Base-by-base conservation (phyloP, 192 early-diverging fungal species). In the Coemansia sp. region DNA sequence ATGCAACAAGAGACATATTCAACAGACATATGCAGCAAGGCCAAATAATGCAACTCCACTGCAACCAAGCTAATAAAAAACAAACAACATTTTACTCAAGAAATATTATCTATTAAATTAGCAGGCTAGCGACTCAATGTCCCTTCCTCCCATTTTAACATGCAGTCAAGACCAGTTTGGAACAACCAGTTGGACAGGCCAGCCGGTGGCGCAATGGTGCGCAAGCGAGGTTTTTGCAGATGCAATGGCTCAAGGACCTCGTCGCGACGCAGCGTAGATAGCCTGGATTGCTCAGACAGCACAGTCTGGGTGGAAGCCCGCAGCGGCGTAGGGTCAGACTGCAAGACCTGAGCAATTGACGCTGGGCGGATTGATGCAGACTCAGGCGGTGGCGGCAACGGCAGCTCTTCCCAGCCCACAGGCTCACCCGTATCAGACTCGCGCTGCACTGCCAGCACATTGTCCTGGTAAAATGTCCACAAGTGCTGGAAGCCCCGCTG, bases 391-490 rank as follows among this genome's bases (percentile, higher is more conserved):
- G 72, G 72, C 20, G 71, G 72, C 11, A 58, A 21, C 3, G 72
- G 72, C 47, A 79, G 56, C 14, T 73, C 71, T 8, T 74, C 67
- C 71, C 76, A 79, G 10, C 67, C 64, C 3, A 79, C 71, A 0
- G 56, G 68, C 12, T 67, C 68, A 20, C 76, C 71, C 11, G 20
- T 28, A 5, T 79, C 76, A 52, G 73, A 58, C 23, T 79, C 68
- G 15, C 76, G 63, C 62, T 70, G 71, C 17, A 79, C 68, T 3
- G 76, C 67, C 34, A 24, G 6, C 1, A 79, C 76, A 25, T 79
- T 79, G 58, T 79, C 71, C 59, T 79, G 71, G 37, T 79, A 79
- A 28, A 79, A 79, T 0, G 71, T 79, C 76, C 76, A 79, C 61
- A 79, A 64, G 23, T 79, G 76, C 65, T 79, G 76, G 61, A 74